phyloP scores from a whole-genome alignment of 805 yeast species.

The Lipomyces oligophaga region DNA sequence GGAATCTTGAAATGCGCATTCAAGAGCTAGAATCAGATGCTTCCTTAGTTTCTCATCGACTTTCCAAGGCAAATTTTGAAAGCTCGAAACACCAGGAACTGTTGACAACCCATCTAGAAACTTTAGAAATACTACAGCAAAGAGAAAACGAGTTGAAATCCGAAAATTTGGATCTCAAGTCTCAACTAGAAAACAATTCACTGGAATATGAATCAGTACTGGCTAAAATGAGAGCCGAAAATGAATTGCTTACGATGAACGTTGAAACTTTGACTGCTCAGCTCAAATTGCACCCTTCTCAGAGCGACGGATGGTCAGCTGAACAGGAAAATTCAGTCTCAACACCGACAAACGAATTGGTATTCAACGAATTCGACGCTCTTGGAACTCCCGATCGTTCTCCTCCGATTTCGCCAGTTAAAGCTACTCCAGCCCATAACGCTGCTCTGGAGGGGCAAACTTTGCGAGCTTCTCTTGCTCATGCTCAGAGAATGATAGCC shows the following conservation, averaged over 20 bases:
- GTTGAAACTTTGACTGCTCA: constrained; percentile 30
- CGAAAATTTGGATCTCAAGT: constrained; percentile 29
- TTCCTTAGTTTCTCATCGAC: constrained; percentile 29
- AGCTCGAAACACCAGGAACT: constrained; percentile 28
- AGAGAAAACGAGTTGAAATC: constrained; percentile 33
- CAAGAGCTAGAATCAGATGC: constrained; percentile 34
- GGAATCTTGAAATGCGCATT: constrained; percentile 39
- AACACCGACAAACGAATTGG: constrained; percentile 15
- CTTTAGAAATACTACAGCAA: constrained; percentile 33
- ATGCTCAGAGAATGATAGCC: constrained; percentile 60
- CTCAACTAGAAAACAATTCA: constrained; percentile 32
- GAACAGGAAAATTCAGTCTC: not conserved
- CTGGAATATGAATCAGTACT: constrained; percentile 25
- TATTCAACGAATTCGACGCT: constrained; percentile 15
- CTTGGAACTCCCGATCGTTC: constrained; percentile 33
- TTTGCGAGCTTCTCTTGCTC: constrained; percentile 57
- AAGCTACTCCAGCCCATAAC: constrained; percentile 35
- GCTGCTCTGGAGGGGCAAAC: constrained; percentile 59
- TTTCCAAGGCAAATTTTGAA: constrained; percentile 31
- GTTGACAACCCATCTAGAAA: constrained; percentile 31
- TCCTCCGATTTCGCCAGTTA: constrained; percentile 38
- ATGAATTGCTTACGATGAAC: constrained; percentile 23
- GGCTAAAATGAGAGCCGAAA: constrained; percentile 32
- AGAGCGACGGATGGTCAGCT: constrained; percentile 3
- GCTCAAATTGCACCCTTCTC: constrained; percentile 6